Evolutionary conservation across 1,284 basidiomycete species (phyloP).

Genomic region (Malassezia equina): DNA sequence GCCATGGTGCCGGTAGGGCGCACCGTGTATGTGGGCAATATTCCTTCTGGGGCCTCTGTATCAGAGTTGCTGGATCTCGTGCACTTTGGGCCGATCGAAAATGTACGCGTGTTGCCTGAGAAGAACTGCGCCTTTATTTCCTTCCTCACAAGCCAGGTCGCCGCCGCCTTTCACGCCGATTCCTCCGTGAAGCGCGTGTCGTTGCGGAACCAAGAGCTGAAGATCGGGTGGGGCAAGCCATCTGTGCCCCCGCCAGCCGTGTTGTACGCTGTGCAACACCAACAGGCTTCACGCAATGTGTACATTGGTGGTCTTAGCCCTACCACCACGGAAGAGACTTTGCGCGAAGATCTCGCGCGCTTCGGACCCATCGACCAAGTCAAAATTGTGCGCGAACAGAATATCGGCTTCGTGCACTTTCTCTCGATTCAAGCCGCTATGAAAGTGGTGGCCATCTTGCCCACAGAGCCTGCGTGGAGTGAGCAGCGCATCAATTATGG

Average conservation of each 20-base stretch:
- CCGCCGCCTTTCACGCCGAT: constrained; percentile 45
- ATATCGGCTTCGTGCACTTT: constrained; percentile 46
- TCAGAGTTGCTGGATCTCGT: constrained; percentile 95
- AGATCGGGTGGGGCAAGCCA: constrained; percentile 48
- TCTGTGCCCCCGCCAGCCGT: constrained; percentile 36
- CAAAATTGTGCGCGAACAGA: constrained; percentile 47
- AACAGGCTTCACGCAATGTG: constrained; percentile 44
- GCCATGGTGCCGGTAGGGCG: constrained; percentile 50
- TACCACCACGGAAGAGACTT: constrained; percentile 31
- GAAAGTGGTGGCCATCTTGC: constrained; percentile 39
- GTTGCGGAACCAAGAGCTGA: constrained; percentile 44
- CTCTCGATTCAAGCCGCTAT: constrained; percentile 44
- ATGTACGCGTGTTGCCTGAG: constrained; percentile 87
- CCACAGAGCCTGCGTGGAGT: constrained; percentile 38
- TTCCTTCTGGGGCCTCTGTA: constrained; percentile 88
- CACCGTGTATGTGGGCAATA: constrained; percentile 93
- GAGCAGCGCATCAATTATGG: constrained; percentile 43
- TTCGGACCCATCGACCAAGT: constrained; percentile 47
- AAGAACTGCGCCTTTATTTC: constrained; percentile 97
- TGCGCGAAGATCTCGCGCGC: constrained; percentile 36
- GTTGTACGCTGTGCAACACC: constrained; percentile 44
- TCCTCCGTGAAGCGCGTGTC: constrained; percentile 44
- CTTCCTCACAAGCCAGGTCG: constrained; percentile 36
- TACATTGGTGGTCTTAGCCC: constrained; percentile 43
- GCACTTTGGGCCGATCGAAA: constrained; percentile 92